A percentile compares a stretch with the other conserved stretches of the same genome.
Evolutionary conservation across 2,329 filamentous ascomycete species (phyloP).

Genomic region (Chaetoscypha palmicola): DNA sequence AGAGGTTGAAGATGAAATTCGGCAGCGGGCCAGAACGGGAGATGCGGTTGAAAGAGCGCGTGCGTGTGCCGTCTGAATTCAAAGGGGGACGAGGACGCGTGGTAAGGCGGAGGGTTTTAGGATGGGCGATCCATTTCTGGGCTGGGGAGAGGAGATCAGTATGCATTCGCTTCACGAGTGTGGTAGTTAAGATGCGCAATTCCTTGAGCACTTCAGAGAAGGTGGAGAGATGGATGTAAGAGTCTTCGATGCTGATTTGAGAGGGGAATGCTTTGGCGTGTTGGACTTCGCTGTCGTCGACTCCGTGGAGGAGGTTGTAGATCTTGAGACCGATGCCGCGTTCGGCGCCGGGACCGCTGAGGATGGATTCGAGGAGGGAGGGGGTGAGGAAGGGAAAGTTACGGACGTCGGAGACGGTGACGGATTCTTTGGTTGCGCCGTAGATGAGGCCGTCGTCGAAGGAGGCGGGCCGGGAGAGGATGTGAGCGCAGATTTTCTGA

Average conservation of each 20-base stretch:
- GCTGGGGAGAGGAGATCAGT: constrained; percentile 61
- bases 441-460: constrained; percentile 40
- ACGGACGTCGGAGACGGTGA: constrained; percentile 62
- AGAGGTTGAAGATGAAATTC: constrained; percentile 61
- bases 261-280: constrained; percentile 65
- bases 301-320: constrained; percentile 75
- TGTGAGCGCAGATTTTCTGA: constrained; percentile 55
- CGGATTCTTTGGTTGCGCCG: constrained; percentile 43
- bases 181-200: constrained; percentile 59
- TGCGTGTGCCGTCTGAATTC: constrained; percentile 45
- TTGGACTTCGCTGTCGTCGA: constrained; percentile 69
- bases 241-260: constrained; percentile 94
- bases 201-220: constrained; percentile 59
- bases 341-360: constrained; percentile 63
- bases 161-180: constrained; percentile 71
- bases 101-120: constrained; percentile 73
- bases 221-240: constrained; percentile 66
- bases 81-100: constrained; percentile 56
- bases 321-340: constrained; percentile 64
- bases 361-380: constrained; percentile 57
- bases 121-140: constrained; percentile 65
- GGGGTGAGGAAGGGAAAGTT: constrained; percentile 55
- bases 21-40: constrained; percentile 72
- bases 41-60: constrained; percentile 58
- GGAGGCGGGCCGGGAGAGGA: constrained; percentile 40